These are phyloP conservation scores for Verticillium tricorpus DNA, from an alignment of 2,329 filamentous ascomycete species.

Conservation along the genomic window DNA sequence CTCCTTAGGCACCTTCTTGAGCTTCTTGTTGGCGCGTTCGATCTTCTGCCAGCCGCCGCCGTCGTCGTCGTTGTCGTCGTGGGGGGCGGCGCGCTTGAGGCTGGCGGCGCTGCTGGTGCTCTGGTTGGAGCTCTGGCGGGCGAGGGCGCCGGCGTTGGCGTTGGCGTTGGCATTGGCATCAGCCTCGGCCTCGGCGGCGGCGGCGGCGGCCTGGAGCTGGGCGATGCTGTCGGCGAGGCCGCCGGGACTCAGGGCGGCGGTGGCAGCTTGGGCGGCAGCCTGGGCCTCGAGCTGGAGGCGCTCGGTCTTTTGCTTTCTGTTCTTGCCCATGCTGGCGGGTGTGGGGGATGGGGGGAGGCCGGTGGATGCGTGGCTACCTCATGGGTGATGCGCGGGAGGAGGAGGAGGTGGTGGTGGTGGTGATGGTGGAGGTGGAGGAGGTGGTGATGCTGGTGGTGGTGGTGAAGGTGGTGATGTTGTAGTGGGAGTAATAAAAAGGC, in stretches of 20 bases:
- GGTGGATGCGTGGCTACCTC: not conserved
- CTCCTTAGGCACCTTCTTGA: slow-evolving; percentile 55
- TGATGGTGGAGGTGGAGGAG: not conserved
- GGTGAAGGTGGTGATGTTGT: no score
- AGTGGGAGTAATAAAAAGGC: not conserved
- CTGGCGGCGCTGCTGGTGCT: slow-evolving; percentile 32
- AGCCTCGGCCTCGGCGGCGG: slow-evolving; percentile 1
- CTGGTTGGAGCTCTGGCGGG: slow-evolving; percentile 9
- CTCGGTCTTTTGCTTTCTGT: slow-evolving; percentile 16
- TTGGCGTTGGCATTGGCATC: not conserved
- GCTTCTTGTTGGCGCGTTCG: slow-evolving; percentile 49
- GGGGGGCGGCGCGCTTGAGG: slow-evolving; percentile 44
- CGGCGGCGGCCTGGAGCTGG: not conserved
- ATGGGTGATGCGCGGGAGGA: not conserved
- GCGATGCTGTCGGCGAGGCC: not conserved
- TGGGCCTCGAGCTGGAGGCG: slow-evolving; percentile 9
- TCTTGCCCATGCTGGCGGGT: slow-evolving; percentile 17
- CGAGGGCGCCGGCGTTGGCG: not conserved
- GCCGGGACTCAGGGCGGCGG: slow-evolving; percentile 1
- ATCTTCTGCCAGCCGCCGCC: slow-evolving; percentile 51
- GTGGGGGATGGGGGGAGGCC: not conserved
- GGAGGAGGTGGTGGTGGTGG: no score
- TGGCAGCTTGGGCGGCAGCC: slow-evolving; percentile 3
- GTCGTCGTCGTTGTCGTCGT: slow-evolving; percentile 33
- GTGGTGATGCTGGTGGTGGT: no score